Evolutionary conservation across 23 red algal species (phyloP), one percentile per base, ranked within the genome.

Genomic region (Gracilaria domingensis): DNA sequence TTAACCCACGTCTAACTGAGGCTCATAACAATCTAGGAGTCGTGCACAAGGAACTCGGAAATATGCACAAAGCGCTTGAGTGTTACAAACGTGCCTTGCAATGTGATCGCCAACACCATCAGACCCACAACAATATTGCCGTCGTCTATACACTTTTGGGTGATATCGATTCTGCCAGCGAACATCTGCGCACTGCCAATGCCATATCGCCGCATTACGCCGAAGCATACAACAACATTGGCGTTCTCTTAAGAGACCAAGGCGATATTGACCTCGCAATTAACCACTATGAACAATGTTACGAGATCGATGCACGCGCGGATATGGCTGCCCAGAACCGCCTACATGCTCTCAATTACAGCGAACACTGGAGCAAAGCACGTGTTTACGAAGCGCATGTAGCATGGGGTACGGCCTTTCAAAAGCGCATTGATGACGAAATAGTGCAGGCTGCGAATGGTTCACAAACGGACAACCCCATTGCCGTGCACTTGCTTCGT

Each of bases 51-150:
- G 86, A 92, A 62, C 72, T 90, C 30, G 88, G 94, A 25, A 96
- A 96, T 66, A 55, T 91, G 37, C 79, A 96, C 39, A 50, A 57
- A 36, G 88, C 94, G 18, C 73, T 96, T 39, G 94, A 84, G 24
- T 92, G 74, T 54, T 96, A 96, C 80, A 93, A 93, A 57, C 80
- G 78, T 53, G 94, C 94, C 12, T 20, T 96, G 26, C 50, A 57
- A 66, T 66, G 70, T 39, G 85, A 96, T 70, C 57, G 66, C 21
- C 80, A 93, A 30, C 84, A 96, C 65, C 85, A 88, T 80, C 86
- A 96, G 56, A 91, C 94, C 26, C 94, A 96, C 24, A 92, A 91
- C n/a, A 86, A 96, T 26, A 84, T 96, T 82, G 94, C 94, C 16
- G 94, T 96, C 14, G 86, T 96, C 3, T 96, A 96, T 57, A 96